A percentile compares a stretch with the other conserved stretches of the same genome.
Evolutionary conservation across 768 basidiomycete genomes (phyloP).

Genomic region (Tephrocybe sp.): DNA sequence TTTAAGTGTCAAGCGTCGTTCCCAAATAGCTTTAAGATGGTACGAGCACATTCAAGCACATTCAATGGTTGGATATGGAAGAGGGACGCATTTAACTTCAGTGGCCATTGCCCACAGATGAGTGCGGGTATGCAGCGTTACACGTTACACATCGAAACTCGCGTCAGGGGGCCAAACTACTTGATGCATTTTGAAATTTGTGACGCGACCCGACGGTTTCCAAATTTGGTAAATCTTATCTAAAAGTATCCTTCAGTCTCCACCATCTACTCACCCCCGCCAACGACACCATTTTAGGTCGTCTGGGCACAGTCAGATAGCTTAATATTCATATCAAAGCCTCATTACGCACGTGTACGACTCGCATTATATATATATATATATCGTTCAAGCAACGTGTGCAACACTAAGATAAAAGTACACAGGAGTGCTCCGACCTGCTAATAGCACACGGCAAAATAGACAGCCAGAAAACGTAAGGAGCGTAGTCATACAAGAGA

Average conservation of each 20-base stretch:
- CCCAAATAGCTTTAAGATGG: too few species aligned
- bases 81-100: too few species aligned
- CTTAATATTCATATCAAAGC: background rate
- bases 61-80: too few species aligned
- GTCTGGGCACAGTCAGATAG: too few species aligned
- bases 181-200: too few species aligned
- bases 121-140: too few species aligned
- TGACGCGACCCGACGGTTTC: background rate
- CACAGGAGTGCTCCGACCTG: constrained; percentile 12
- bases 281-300: too few species aligned
- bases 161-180: too few species aligned
- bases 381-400: constrained; percentile 9
- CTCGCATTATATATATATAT: constrained; percentile 8
- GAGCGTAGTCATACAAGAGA: constrained; percentile 9
- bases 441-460: constrained; percentile 16
- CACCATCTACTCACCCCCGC: background rate
- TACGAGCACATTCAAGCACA: too few species aligned
- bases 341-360: background rate
- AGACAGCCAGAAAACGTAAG: constrained; percentile 10
- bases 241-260: background rate
- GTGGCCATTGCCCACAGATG: too few species aligned
- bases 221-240: background rate
- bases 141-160: too few species aligned
- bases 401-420: constrained; percentile 17
- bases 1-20: too few species aligned